Base-by-base conservation (phyloP, 148 eudicot species). In the Camellia sinensis region DNA sequence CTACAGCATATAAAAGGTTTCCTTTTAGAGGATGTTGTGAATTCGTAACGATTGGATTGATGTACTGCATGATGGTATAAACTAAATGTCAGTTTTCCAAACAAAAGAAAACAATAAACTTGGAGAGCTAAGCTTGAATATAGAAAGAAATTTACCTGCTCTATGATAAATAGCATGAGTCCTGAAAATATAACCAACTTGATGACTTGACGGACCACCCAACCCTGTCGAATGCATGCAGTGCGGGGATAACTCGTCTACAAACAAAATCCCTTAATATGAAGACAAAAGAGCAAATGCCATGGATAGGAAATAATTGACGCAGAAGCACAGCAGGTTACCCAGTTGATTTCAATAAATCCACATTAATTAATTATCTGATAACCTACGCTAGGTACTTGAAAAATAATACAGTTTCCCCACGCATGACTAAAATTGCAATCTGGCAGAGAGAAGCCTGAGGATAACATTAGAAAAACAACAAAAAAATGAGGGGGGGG, bases 21-120 rank as follows among this genome's bases (percentile, higher is more conserved):
- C 90, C 99, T 87, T 93, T 93, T 70, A 95, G 88, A 64, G 99
- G 99, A 81, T 95, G 99, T 78, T 92, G 92, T 43, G 99, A 95
- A 79, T 93, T 95, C 81, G 87, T 82, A 72, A 95, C 95, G 78
- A 95, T 91, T 7, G 99, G 99, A 84, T 95, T 95, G 81, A 93
- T 95, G 72, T 93, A 95, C 99, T 95, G 90, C 88, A 87, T 53
- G 54, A 59, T 29, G 7, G 73, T 73, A 61, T 44, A 73, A 82
- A 69, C 37, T 15, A 84, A 60, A 57, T 60, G 59, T 57, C 50
- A 79, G 46, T 7, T 72, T 12, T 77, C 21, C 60, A 37, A 79
- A 73, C 4, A 65, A 4, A 37, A 19, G 13, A 17, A 67, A 75
- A 78, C 40, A 61, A 72, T 52, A 43, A 53, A 59, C 45, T 69